Evolutionary conservation across 345 rosid species (phyloP), one percentile per base, ranked within the genome.

Genomic region (Kernera saxatilis): DNA sequence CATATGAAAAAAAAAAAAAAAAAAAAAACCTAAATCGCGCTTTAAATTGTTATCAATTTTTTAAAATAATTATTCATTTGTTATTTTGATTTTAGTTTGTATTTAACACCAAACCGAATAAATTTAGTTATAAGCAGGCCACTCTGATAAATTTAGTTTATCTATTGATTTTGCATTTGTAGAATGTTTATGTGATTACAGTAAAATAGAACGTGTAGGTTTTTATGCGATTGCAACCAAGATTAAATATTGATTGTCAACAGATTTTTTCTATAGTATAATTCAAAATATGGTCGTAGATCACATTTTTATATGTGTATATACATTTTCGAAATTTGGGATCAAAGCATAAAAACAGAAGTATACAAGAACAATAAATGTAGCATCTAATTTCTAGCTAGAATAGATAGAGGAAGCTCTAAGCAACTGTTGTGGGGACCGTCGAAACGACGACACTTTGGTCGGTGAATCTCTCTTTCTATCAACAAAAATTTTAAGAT

Each of bases 381-480:
- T 35, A 53, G 29, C 50, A 75, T 75, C 56, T 52, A 52, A 44
- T 52, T 44, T 36, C 0, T 44, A 15, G 65, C 44, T 53, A 48
- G 33, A 37, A 65, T 26, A 49, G 72, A 58, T 75, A 52, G 79
- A 69, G 36, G 69, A 61, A 61, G 53, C 64, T 61, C 26, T 25
- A 75, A 69, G 74, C 79, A 75, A 75, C 61, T 52, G 79, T 53
- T 61, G 78, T 35, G 64, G 70, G 74, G 64, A 36, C 64, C 49
- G 57, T 27, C 64, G 58, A 75, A 68, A 75, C 74, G 74, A 69
- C 74, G 36, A 45, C 74, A 61, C 64, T 33, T 52, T 69, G 74
- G 79, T 69, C 70, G 74, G 74, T 54, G 37, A 61, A 46, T 61
- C 51, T 69, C 58, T 69, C 65, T 52, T 41, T 74, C 40, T 65